Evolutionary conservation across 176 grass and related monocot genomes (phyloP), one percentile per base, ranked within the genome.

Genomic region (Guadua angustifolia): DNA sequence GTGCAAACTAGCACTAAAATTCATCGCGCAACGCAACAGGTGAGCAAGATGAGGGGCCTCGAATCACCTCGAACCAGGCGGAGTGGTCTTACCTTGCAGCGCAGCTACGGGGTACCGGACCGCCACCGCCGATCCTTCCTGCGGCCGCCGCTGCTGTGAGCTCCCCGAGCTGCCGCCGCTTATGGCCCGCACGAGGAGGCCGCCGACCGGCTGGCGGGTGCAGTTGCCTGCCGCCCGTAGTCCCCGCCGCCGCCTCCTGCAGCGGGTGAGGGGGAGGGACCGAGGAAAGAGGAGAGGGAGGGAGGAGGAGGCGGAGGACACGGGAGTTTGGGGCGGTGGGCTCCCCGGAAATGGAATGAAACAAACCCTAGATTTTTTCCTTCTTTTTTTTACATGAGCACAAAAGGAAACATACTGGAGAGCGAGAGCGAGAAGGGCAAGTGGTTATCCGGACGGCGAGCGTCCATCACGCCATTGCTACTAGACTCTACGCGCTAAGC

Each of bases 351-450:
- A 81, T 45, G 85, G 49, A 74, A 73, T 12, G 51, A 70, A 75
- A 81, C 70, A 57, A 87, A 81, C 78, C 78, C 85, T 81, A 81
- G 85, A 66, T 74, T 67, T 21, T 25, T 13, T 56, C 18, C 6
- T 5, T 4, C 55, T 35, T 15, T 5, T 45, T 21, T 50, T 50
- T 15, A 50, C 32, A 33, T 11, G 42, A 79, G 56, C 22, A 17
- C 4, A 73, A 43, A n/a, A 35, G n/a, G 66, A 21, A 42, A 62
- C 66, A 19, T 16, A 43, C 8, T 43, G 40, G 6, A 9, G 42
- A 36, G 2, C 35, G 6, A 9, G 42, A 36, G 2, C 35, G 35
- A 36, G 3, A 36, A 1, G 35, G 35, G 35, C 35, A 36, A 29
- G 29, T 29, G 1, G 29, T 29, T 29, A 29, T 29, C 29, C 29